These are phyloP conservation scores for Apium graveolens DNA, from an alignment of 129 eudicot species.

Conservation along the genomic window DNA sequence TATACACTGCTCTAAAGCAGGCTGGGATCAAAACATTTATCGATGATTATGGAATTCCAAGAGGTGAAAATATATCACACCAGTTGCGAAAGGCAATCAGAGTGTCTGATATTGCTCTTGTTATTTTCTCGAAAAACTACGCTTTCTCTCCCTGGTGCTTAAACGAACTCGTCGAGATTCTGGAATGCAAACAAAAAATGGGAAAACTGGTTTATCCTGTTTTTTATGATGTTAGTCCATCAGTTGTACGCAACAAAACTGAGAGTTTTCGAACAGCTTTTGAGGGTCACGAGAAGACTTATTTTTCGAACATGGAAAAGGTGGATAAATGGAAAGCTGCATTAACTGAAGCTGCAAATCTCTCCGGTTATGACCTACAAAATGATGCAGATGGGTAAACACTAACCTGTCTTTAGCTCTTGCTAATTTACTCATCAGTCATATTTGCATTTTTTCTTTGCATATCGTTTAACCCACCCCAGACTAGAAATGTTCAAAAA, in stretches of 20 bases:
- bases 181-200: not conserved
- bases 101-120: not conserved
- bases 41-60: not conserved
- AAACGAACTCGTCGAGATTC: not conserved
- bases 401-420: no score
- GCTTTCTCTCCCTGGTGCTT: not conserved
- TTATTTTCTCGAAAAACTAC: not conserved
- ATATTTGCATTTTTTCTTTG: no score
- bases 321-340: not conserved
- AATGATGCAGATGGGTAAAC: not conserved
- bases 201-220: not conserved
- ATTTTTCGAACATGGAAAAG: not conserved
- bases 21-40: not conserved
- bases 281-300: not conserved
- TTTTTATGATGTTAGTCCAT: not conserved
- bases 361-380: not conserved
- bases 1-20: not conserved
- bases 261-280: not conserved
- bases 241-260: not conserved
- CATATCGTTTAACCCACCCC: no score
- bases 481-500: no score
- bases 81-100: not conserved
- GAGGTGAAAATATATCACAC: not conserved
- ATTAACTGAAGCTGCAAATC: not conserved
- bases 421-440: no score